Conservation (phyloP, 805 yeast species). For the Candida michaelii region DNA sequence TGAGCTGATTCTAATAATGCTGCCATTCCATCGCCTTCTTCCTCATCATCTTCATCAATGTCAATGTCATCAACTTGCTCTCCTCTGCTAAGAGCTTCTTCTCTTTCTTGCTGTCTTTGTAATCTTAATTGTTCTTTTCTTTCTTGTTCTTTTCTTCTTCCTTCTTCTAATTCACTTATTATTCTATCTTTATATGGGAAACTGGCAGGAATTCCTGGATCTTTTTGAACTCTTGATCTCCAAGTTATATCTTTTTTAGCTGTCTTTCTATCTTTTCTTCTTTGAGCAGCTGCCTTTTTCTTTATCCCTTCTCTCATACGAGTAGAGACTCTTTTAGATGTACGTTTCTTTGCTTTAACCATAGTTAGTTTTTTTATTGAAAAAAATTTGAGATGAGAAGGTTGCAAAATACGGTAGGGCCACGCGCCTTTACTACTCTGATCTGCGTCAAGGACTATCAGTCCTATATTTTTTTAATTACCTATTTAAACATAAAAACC, state of each 20-base stretch:
- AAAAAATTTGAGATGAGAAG: slow-evolving; percentile 5
- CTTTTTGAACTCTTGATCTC: slow-evolving; percentile 82
- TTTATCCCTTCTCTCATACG: slow-evolving; percentile 95
- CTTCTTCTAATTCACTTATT: slow-evolving; percentile 66
- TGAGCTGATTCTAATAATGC: slow-evolving; percentile 91
- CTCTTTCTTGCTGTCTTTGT: slow-evolving; percentile 50
- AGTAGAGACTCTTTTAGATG: slow-evolving; percentile 87
- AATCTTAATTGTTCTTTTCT: slow-evolving; percentile 50
- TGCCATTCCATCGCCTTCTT: slow-evolving; percentile 56
- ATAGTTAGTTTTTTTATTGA: slow-evolving; percentile 1
- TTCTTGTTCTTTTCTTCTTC: slow-evolving; percentile 55
- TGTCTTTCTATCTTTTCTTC: slow-evolving; percentile 76
- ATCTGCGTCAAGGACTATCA: too few species aligned
- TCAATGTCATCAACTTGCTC: slow-evolving; percentile 37
- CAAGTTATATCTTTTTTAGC: slow-evolving; percentile 92
- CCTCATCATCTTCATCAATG: slow-evolving; percentile 40
- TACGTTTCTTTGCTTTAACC: slow-evolving; percentile 54
- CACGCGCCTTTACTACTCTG: neutral
- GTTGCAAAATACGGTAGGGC: neutral
- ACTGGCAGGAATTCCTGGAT: slow-evolving; percentile 91
- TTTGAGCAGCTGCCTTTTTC: slow-evolving; percentile 91
- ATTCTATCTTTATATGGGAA: slow-evolving; percentile 93
- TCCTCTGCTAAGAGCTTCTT: slow-evolving; percentile 39
- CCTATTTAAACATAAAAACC: too few species aligned
- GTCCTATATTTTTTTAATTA: too few species aligned